These are phyloP conservation scores for Spathaspora gorwiae DNA, from an alignment of 805 yeast genomes.

Conservation along the genomic window DNA sequence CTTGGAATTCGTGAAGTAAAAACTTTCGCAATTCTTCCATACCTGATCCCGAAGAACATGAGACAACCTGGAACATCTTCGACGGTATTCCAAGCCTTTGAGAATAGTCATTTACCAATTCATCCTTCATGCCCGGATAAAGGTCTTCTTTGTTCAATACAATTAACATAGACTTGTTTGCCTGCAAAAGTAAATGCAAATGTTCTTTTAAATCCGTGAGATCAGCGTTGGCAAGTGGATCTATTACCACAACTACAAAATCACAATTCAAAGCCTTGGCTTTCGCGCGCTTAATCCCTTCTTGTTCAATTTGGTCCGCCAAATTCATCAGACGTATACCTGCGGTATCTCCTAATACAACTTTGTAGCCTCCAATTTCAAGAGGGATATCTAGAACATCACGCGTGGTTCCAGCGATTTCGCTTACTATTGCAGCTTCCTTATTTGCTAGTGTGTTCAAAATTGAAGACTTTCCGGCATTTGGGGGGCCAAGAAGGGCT, in stretches of 20 bases:
- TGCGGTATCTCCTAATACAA: slow-evolving; percentile 87
- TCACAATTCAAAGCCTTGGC: slow-evolving; percentile 58
- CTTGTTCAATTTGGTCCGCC: slow-evolving; percentile 59
- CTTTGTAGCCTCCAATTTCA: slow-evolving; percentile 80
- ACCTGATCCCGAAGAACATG: slow-evolving; percentile 61
- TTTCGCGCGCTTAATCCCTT: slow-evolving; percentile 80
- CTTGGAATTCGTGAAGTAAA: slow-evolving; percentile 45
- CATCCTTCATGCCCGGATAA: slow-evolving; percentile 12
- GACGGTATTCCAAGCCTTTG: slow-evolving; percentile 10
- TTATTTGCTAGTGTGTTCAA: slow-evolving; percentile 70
- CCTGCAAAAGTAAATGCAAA: slow-evolving; percentile 12
- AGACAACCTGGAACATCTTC: slow-evolving; percentile 33
- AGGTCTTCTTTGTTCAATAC: slow-evolving; percentile 63
- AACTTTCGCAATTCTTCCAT: slow-evolving; percentile 40
- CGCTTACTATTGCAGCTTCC: slow-evolving; percentile 88
- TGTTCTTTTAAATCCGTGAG: slow-evolving; percentile 3
- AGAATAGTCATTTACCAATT: slow-evolving; percentile 10
- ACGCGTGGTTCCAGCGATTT: slow-evolving; percentile 90
- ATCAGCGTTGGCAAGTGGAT: slow-evolving; percentile 41
- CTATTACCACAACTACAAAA: slow-evolving; percentile 54
- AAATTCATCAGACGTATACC: slow-evolving; percentile 59
- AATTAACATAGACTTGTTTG: slow-evolving; percentile 32
- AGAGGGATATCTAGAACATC: slow-evolving; percentile 79
- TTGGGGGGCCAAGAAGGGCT: slow-evolving; percentile 84
- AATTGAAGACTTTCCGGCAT: slow-evolving; percentile 92